Evolutionary conservation across 805 yeast species (phyloP).

Genomic region (Candida boleticola): DNA sequence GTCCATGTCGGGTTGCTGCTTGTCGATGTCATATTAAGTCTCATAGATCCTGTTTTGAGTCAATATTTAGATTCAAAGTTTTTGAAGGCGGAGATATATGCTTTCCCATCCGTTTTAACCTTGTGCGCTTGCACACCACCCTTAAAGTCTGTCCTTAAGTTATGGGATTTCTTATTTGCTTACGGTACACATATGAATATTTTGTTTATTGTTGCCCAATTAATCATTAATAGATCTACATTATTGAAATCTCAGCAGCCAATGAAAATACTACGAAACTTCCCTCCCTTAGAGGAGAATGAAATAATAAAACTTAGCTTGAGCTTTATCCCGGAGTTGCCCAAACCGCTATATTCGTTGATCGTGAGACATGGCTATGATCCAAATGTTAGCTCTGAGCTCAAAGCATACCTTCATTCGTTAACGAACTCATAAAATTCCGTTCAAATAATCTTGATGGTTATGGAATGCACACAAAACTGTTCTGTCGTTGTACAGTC

Average conservation of each 20-base stretch:
- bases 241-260: conserved; percentile 65
- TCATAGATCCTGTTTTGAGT: conserved; percentile 71
- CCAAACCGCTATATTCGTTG: conserved; percentile 61
- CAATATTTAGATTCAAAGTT: conserved; percentile 58
- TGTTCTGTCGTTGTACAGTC: conserved; percentile 64
- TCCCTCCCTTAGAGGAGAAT: conserved; percentile 69
- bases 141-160: conserved; percentile 62
- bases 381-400: conserved; percentile 33
- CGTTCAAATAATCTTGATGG: conserved; percentile 53
- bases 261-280: conserved; percentile 68
- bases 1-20: conserved; percentile 74
- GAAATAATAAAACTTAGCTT: conserved; percentile 76
- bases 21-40: conserved; percentile 69
- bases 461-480: conserved; percentile 63
- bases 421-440: not conserved
- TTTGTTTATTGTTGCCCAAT: conserved; percentile 78
- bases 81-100: conserved; percentile 82
- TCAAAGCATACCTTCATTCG: conserved; percentile 19
- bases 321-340: conserved; percentile 75
- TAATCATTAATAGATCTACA: conserved; percentile 63
- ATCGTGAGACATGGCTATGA: conserved; percentile 65
- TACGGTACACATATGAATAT: conserved; percentile 89
- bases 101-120: conserved; percentile 79
- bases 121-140: conserved; percentile 89
- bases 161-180: conserved; percentile 91